phyloP scores from a whole-genome alignment of 805 yeast species.

The Lachancea sp. region DNA sequence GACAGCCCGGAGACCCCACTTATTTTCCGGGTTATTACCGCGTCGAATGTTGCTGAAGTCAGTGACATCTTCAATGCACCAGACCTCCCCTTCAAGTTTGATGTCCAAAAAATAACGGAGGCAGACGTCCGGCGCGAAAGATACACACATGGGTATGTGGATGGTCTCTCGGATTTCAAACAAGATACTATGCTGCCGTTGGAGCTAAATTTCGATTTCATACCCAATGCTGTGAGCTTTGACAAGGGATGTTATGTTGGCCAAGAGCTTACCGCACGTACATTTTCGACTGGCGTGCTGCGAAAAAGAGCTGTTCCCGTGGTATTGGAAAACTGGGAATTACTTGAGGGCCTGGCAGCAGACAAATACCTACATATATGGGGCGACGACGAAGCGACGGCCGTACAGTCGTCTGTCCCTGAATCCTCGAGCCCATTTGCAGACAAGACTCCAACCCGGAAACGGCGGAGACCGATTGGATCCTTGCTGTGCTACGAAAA shows the following conservation, averaged over 20 bases:
- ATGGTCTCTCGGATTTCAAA: conserved; percentile 42
- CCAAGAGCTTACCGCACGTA: conserved; percentile 88
- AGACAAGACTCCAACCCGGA: conserved; percentile 22
- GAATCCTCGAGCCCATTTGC: conserved; percentile 3
- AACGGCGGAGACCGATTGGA: conserved; percentile 50
- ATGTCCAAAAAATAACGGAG: conserved; percentile 10
- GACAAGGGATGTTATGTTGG: conserved; percentile 97
- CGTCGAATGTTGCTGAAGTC: conserved; percentile 21
- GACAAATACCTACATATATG: conserved; percentile 7
- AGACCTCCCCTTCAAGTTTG: conserved; percentile 25
- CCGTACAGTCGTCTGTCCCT: not conserved
- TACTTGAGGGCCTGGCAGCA: not conserved
- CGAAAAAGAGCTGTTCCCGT: conserved; percentile 79
- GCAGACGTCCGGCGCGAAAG: conserved; percentile 40
- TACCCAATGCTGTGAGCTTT: conserved; percentile 68
- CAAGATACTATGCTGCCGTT: conserved; percentile 63
- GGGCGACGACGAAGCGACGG: not conserved
- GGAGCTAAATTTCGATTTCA: conserved; percentile 70
- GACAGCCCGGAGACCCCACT: conserved; percentile 66
- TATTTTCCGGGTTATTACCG: conserved; percentile 50
- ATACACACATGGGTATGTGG: conserved; percentile 45
- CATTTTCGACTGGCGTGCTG: conserved; percentile 76
- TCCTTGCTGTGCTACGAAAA: conserved; percentile 50
- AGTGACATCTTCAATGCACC: conserved; percentile 22
- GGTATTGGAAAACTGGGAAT: conserved; percentile 18